Evolutionary conservation across 2,329 filamentous ascomycete species (phyloP).

Genomic region (Paraphoma sp.): DNA sequence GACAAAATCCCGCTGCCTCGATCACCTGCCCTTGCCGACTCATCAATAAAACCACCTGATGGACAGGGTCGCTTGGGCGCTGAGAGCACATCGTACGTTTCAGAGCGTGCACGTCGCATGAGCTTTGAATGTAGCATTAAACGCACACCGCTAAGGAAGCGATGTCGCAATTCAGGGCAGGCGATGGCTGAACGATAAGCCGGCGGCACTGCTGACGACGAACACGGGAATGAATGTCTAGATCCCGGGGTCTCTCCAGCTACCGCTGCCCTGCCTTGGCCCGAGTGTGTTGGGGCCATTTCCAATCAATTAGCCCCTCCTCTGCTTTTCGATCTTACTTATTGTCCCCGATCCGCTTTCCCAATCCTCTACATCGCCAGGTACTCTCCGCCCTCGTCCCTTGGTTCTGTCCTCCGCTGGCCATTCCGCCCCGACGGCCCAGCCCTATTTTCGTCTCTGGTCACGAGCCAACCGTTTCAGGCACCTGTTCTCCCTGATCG

Average conservation of each 20-base stretch:
- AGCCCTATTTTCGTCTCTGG: conserved; percentile 3
- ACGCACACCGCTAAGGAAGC: neutral
- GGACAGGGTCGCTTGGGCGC: neutral
- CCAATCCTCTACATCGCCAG: conserved; percentile 1
- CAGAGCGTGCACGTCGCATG: neutral
- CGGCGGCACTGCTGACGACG: conserved; percentile 5
- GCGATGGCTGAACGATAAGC: conserved; percentile 8
- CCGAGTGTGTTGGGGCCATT: conserved; percentile 3
- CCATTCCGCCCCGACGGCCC: conserved; percentile 2
- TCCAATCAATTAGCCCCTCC: conserved; percentile 1
- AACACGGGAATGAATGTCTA: conserved; percentile 4
- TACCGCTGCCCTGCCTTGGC: conserved; percentile 10
- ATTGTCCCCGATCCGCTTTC: conserved; percentile 7
- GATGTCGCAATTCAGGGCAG: conserved; percentile 7
- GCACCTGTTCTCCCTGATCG: conserved; percentile 1
- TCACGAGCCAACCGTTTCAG: neutral
- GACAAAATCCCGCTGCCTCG: neutral
- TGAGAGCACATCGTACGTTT: neutral
- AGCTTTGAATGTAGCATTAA: no score
- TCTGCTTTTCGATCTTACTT: conserved; percentile 9
- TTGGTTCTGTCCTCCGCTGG: conserved; percentile 9
- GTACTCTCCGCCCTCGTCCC: neutral
- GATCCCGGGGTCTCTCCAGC: neutral
- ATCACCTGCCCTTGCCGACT: conserved; percentile 8
- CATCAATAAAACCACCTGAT: conserved; percentile 5